Evolutionary conservation across 768 basidiomycete genomes (phyloP).

Genomic region (Hypholoma fasciculare): DNA sequence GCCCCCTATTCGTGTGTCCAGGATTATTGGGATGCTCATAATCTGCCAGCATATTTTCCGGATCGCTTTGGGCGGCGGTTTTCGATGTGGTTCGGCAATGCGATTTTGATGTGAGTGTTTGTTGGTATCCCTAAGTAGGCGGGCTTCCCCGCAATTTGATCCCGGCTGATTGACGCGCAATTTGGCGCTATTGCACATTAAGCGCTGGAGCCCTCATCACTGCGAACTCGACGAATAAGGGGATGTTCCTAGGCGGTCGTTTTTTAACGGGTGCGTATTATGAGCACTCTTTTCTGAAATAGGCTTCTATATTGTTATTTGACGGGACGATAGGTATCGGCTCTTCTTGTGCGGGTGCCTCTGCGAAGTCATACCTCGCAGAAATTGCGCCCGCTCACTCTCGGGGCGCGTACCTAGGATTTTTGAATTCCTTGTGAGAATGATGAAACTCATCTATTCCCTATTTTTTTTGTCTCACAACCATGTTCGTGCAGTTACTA

Average conservation of each 20-base stretch:
- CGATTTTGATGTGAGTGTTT: slow-evolving; percentile 39
- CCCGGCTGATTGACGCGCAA: too few relatives aligned
- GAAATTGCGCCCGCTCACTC: slow-evolving; percentile 49
- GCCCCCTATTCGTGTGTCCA: background rate
- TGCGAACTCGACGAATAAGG: slow-evolving; percentile 43
- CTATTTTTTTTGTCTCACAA: background rate
- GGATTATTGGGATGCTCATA: background rate
- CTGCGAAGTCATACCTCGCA: slow-evolving; percentile 51
- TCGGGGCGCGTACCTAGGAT: slow-evolving; percentile 51
- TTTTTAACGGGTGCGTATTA: slow-evolving; percentile 45
- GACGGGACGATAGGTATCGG: slow-evolving; percentile 35
- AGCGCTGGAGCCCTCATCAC: slow-evolving; percentile 50
- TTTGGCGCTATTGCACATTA: background rate
- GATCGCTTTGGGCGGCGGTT: slow-evolving; percentile 50
- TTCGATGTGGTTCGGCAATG: slow-evolving; percentile 50
- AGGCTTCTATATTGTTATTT: background rate
- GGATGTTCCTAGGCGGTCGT: slow-evolving; percentile 48
- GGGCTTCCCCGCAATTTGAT: background rate
- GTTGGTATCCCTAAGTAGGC: background rate
- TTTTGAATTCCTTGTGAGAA: slow-evolving; percentile 52
- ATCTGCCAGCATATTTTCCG: slow-evolving; percentile 39
- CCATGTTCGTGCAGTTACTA: slow-evolving; percentile 36
- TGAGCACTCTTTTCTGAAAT: background rate
- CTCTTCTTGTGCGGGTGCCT: slow-evolving; percentile 43
- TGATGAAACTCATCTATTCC: background rate